These are phyloP conservation scores for Verticillium tricorpus DNA, from an alignment of 2,329 filamentous ascomycete species.

Conservation along the genomic window DNA sequence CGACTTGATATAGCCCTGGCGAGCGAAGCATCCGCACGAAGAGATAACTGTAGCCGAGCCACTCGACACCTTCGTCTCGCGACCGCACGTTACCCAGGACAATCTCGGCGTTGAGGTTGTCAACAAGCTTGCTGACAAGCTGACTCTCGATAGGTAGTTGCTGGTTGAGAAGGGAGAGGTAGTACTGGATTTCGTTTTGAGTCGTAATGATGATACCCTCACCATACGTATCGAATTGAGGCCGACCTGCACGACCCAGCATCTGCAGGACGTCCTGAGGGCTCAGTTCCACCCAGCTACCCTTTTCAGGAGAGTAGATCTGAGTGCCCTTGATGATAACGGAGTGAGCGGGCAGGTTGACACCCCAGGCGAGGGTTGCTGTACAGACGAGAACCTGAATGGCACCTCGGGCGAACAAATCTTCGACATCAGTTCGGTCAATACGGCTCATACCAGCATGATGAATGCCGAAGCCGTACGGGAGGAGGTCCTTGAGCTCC, in stretches of 20 bases:
- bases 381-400: slow-evolving; percentile 97
- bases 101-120: slow-evolving; percentile 94
- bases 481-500: slow-evolving; percentile 88
- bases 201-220: slow-evolving; percentile 99
- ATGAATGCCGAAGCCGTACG: slow-evolving; percentile 97
- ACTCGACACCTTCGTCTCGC: slow-evolving; percentile 95
- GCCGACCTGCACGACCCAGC: slow-evolving; percentile 93
- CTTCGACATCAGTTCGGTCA: slow-evolving; percentile 94
- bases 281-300: slow-evolving; percentile 96
- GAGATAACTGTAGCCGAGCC: slow-evolving; percentile 96
- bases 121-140: slow-evolving; percentile 84
- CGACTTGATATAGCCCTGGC: slow-evolving; percentile 91
- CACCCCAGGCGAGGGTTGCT: slow-evolving; percentile 97
- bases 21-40: slow-evolving; percentile 97
- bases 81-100: slow-evolving; percentile 90
- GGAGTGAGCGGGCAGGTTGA: slow-evolving; percentile 94
- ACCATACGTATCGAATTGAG: slow-evolving; percentile 95
- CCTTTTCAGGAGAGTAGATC: slow-evolving; percentile 96
- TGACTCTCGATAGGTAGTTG: slow-evolving; percentile 97
- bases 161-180: slow-evolving; percentile 92
- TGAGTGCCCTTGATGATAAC: slow-evolving; percentile 99
- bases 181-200: slow-evolving; percentile 93
- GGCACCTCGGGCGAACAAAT: slow-evolving; percentile 84
- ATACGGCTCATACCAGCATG: slow-evolving; percentile 94
- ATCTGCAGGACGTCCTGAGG: slow-evolving; percentile 98